Evolutionary conservation across 2,329 filamentous ascomycete genomes (phyloP), one percentile per base, ranked within the genome.

Genomic region (Xylaria sp.): DNA sequence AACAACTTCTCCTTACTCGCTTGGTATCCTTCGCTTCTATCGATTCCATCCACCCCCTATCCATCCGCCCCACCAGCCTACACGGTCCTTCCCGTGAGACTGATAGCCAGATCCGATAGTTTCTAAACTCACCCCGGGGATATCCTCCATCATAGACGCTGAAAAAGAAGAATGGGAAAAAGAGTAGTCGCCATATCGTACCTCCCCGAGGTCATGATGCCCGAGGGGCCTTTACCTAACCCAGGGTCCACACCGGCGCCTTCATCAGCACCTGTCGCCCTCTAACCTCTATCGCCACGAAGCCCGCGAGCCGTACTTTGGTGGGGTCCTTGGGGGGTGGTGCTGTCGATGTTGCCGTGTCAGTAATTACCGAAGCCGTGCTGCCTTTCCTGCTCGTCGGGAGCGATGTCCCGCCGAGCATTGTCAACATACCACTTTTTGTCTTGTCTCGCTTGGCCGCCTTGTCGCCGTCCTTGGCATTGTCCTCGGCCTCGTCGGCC

Each of bases 261-360:
- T 91, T 91, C 57, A 85, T 76, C 64, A 93, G 74, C 44, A 92
- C 86, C 72, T 90, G 90, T 55, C 89, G 83, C 19, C 89, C 88
- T 59, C 88, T 78, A 7, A 93, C 89, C 72, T 92, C 89, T 26
- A 92, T 80, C 17, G 82, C 83, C 52, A 92, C 72, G 69, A 92
- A 93, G 4, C 86, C 88, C 1, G 90, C 86, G 69, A 92, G 89
- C 39, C 90, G 84, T 51, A 93, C 84, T 61, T 83, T 86, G 60
- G 68, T 76, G 29, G 70, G 63, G 47, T 83, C 80, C 67, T 78
- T 79, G 43, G 74, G 67, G 48, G 68, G 66, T 40, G 65, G 50
- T 68, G 64, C 59, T 62, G 57, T 50, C 60, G 69, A 58, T 49
- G 66, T 63, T 48, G 71, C 63, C 64, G 70, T 66, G 75, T 79